These are phyloP conservation scores for Fusarium sarcochroum DNA, from an alignment of 2,329 filamentous ascomycete species.

Conservation along the genomic window DNA sequence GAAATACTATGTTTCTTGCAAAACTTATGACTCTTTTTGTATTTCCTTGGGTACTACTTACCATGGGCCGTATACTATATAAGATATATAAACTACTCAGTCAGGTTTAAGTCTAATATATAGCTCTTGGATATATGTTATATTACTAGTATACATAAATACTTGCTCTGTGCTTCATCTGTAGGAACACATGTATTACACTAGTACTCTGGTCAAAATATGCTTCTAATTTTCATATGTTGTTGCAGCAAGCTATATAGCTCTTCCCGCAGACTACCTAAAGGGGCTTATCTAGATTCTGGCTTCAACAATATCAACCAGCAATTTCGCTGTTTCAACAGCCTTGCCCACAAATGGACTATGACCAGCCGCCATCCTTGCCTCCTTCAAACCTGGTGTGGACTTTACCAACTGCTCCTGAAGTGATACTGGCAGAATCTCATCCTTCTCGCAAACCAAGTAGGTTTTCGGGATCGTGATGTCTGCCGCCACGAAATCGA, in stretches of 20 bases:
- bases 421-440: background rate
- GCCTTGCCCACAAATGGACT: conserved; percentile 6
- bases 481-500: conserved; percentile 5
- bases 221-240: background rate
- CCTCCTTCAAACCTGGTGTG: background rate
- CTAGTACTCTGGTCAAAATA: background rate
- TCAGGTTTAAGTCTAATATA: no score
- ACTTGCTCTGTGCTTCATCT: no score
- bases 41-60: no score
- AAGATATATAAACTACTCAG: no score
- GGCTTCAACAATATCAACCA: background rate
- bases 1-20: no score
- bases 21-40: no score
- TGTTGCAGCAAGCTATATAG: no score
- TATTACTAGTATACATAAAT: no score
- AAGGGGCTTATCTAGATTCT: background rate
- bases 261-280: no score
- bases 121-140: no score
- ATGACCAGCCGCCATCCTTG: conserved; percentile 7
- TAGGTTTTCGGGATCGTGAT: conserved; percentile 15
- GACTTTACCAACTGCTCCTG: conserved; percentile 3
- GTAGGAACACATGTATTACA: background rate
- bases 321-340: background rate
- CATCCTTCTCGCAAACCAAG: conserved; percentile 8
- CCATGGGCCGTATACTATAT: no score